These are phyloP conservation scores for Scutellaria minor DNA, from an alignment of 257 asterid genomes.

Conservation along the genomic window DNA sequence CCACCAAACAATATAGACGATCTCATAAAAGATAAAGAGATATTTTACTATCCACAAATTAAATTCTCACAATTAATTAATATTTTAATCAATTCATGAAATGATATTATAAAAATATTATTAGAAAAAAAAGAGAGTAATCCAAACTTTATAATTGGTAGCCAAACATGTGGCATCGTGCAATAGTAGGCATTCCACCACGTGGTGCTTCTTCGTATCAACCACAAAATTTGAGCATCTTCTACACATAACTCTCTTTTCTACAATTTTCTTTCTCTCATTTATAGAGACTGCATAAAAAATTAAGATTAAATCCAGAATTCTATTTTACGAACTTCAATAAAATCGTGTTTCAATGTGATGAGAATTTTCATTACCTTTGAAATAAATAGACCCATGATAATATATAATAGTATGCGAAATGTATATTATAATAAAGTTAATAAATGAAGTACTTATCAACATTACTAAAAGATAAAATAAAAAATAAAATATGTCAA, in stretches of 20 bases:
- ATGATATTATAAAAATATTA: too few species aligned
- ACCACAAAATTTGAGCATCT: conserved; percentile 34
- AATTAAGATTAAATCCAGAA: background rate
- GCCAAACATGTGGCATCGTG: conserved; percentile 39
- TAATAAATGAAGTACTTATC: too few species aligned
- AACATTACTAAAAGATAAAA: too few species aligned
- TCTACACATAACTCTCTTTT: conserved; percentile 1
- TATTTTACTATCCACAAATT: too few species aligned
- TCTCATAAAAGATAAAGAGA: too few species aligned
- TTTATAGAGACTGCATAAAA: conserved; percentile 26
- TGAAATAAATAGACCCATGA: background rate
- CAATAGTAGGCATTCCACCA: conserved; percentile 31
- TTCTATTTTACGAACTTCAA: background rate
- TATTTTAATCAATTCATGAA: too few species aligned
- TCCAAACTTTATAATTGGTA: background rate
- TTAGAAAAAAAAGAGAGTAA: background rate
- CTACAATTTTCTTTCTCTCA: background rate
- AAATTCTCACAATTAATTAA: too few species aligned
- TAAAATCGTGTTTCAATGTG: background rate
- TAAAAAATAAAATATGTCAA: too few species aligned
- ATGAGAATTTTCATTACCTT: background rate
- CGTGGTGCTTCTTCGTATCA: conserved; percentile 28
- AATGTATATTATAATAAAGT: too few species aligned
- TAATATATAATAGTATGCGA: too few species aligned
- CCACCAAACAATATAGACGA: too few species aligned